Conservation (phyloP, 495 filamentous ascomycete species). For the Chaetomium fimeti region DNA sequence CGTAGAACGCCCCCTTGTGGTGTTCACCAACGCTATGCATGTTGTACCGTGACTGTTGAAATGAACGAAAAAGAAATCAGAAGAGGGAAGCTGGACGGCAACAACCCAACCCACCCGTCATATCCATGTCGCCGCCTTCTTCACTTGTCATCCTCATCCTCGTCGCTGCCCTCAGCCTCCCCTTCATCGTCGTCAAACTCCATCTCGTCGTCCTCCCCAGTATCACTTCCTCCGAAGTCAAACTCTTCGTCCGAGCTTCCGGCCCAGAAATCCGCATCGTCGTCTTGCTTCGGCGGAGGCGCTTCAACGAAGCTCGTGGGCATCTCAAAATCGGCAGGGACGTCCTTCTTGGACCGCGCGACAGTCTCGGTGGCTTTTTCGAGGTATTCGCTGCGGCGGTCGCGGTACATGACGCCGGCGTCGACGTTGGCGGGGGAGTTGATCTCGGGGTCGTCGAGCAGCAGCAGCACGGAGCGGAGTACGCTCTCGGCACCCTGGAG, state of each 20-base stretch:
- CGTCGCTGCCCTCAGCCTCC: conserved; percentile 25
- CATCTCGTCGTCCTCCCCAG: conserved; percentile 53
- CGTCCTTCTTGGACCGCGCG: conserved; percentile 69
- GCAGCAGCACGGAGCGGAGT: conserved; percentile 85
- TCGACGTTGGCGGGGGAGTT: conserved; percentile 94
- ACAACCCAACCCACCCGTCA: neutral
- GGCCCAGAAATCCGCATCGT: conserved; percentile 79
- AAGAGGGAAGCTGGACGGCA: neutral
- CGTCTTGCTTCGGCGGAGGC: conserved; percentile 63
- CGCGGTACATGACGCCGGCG: conserved; percentile 80
- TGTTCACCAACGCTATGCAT: conserved; percentile 10
- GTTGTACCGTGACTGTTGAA: neutral
- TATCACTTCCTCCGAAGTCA: conserved; percentile 65
- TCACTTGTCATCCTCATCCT: conserved; percentile 6
- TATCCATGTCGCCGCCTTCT: neutral
- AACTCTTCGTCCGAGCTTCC: conserved; percentile 82
- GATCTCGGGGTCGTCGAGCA: conserved; percentile 91
- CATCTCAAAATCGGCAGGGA: conserved; percentile 81
- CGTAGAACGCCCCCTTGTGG: neutral
- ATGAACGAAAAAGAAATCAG: neutral
- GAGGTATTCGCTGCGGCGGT: conserved; percentile 66
- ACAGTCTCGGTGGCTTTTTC: conserved; percentile 65
- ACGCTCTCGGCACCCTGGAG: conserved; percentile 92
- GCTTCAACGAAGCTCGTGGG: conserved; percentile 64
- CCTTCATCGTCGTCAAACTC: conserved; percentile 48